These are phyloP conservation scores for Vigna radiata DNA, from an alignment of 306 rosid genomes.

Conservation along the genomic window DNA sequence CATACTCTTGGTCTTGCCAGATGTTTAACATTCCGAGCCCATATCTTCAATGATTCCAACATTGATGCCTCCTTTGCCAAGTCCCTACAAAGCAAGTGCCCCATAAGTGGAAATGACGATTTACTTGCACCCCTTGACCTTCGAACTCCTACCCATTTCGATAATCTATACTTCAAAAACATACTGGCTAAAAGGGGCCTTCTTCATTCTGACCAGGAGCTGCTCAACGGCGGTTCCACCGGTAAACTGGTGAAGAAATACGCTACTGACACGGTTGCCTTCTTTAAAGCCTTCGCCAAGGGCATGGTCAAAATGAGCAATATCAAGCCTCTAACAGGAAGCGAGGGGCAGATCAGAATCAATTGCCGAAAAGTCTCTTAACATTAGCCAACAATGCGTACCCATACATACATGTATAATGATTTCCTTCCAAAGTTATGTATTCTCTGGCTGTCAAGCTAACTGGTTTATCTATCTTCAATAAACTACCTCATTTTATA, in stretches of 20 bases:
- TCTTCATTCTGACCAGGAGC: slow-evolving; percentile 66
- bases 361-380: slow-evolving; percentile 47
- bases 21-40: slow-evolving; percentile 50
- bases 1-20: slow-evolving; percentile 63
- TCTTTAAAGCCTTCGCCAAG: slow-evolving; percentile 51
- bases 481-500: neutral
- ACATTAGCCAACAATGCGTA: neutral
- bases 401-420: neutral
- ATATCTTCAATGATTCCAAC: slow-evolving; percentile 53
- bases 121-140: slow-evolving; percentile 39
- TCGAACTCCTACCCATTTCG: slow-evolving; percentile 54
- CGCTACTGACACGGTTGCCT: slow-evolving; percentile 30
- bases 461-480: slow-evolving; percentile 15
- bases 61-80: slow-evolving; percentile 53
- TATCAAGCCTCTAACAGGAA: slow-evolving; percentile 56
- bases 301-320: slow-evolving; percentile 57
- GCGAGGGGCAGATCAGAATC: slow-evolving; percentile 57
- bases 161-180: slow-evolving; percentile 54
- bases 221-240: slow-evolving; percentile 50
- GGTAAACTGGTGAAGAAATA: slow-evolving; percentile 46
- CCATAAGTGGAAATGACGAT: slow-evolving; percentile 48
- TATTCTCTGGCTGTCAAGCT: neutral
- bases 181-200: slow-evolving; percentile 50
- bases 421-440: neutral
- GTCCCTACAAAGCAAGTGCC: slow-evolving; percentile 51